A percentile compares a stretch with the other conserved stretches of the same genome.
These are phyloP conservation scores for Aurifilum marmelostoma DNA, from an alignment of 2,329 filamentous ascomycete genomes.

Conservation along the genomic window DNA sequence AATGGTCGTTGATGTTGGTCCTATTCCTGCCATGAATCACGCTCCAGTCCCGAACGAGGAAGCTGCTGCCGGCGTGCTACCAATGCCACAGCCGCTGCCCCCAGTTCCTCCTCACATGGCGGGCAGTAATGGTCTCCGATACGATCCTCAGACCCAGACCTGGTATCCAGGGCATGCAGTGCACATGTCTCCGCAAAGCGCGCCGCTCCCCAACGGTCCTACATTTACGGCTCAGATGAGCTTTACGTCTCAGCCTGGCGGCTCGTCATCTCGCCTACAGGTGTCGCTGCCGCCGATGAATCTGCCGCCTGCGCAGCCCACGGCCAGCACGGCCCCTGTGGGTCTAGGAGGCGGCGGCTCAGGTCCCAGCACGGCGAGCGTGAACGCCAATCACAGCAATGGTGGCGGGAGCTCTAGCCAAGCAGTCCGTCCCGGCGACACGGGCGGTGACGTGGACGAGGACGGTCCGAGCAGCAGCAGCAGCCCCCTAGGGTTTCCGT, in stretches of 20 bases:
- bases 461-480: constrained; percentile 25
- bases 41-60: background rate
- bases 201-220: constrained; percentile 6
- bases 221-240: background rate
- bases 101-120: constrained; percentile 11
- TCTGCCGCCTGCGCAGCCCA: constrained; percentile 13
- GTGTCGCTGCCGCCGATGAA: constrained; percentile 26
- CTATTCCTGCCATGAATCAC: constrained; percentile 12
- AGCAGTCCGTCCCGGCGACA: background rate
- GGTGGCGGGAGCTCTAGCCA: background rate
- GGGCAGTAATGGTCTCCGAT: constrained; percentile 9
- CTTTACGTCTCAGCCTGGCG: background rate
- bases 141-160: constrained; percentile 21
- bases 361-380: constrained; percentile 15
- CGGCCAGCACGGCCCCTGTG: constrained; percentile 24
- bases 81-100: constrained; percentile 28
- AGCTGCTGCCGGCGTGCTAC: constrained; percentile 13
- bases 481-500: constrained; percentile 15
- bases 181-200: constrained; percentile 15
- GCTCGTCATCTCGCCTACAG: constrained; percentile 6
- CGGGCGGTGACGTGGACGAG: constrained; percentile 17
- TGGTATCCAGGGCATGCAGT: constrained; percentile 18
- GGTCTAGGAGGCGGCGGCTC: background rate
- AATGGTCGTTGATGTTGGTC: constrained; percentile 37
- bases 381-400: constrained; percentile 4